phyloP scores from a whole-genome alignment of 495 filamentous ascomycete species.

The Daldinia loculata region DNA sequence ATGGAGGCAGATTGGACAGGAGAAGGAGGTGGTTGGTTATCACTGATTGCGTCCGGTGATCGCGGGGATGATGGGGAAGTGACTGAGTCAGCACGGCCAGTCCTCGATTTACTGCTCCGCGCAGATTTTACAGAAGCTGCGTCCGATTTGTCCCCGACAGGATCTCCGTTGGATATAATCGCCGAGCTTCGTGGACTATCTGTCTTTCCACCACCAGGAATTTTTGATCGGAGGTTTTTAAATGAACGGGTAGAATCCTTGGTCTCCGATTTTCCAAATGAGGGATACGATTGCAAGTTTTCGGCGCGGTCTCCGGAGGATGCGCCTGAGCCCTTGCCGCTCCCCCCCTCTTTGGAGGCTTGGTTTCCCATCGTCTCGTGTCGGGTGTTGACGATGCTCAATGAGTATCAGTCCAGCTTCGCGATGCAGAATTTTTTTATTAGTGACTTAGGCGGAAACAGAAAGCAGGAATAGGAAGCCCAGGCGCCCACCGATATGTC shows the following conservation, averaged over 20 bases:
- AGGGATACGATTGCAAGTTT: constrained; percentile 79
- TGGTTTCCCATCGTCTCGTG: constrained; percentile 82
- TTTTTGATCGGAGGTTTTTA: constrained; percentile 73
- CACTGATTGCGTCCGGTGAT: constrained; percentile 53
- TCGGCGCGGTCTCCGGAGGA: constrained; percentile 48
- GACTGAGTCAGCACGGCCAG: constrained; percentile 49
- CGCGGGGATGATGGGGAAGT: constrained; percentile 50
- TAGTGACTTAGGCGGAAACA: constrained; percentile 21
- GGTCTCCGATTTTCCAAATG: constrained; percentile 92
- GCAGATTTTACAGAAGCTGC: constrained; percentile 75
- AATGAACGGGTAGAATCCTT: constrained; percentile 93
- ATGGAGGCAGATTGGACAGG: constrained; percentile 83
- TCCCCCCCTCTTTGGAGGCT: constrained; percentile 77
- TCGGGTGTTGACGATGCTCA: constrained; percentile 21
- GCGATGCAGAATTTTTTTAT: constrained; percentile 13
- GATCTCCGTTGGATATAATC: constrained; percentile 67
- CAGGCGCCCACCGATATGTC: constrained; percentile 56
- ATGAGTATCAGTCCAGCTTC: constrained; percentile 9
- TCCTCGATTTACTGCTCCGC: constrained; percentile 62
- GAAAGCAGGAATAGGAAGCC: constrained; percentile 36
- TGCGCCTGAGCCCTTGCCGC: constrained; percentile 50
- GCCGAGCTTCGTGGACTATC: constrained; percentile 85
- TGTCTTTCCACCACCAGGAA: constrained; percentile 64
- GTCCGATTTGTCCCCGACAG: constrained; percentile 73
- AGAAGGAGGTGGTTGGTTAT: constrained; percentile 83